Base-by-base conservation (phyloP, 2,329 filamentous ascomycete genomes). In the Ophiosphaerella herpotricha region DNA sequence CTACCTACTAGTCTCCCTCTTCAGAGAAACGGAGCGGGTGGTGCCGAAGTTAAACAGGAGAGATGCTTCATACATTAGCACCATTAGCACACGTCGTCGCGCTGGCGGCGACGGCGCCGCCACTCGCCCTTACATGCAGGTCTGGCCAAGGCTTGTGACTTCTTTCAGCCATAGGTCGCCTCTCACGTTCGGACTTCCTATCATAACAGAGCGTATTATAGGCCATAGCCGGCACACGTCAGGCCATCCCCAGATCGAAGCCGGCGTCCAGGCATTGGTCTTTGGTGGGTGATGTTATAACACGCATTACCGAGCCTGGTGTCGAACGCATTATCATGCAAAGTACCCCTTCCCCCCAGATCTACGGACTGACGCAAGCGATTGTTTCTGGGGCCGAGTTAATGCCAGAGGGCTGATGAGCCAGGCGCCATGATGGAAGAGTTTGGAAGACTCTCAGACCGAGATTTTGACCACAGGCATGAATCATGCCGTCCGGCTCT, bases 251-350 rank as follows among this genome's bases (percentile, higher is more conserved):
- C 53, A 55, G 50, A 55, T 54, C 52, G 43, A 49, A 37, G 58
- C 52, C 59, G 54, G 61, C 54, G 51, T 53, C 54, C 50, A 57
- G 45, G 53, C 45, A 45, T 43, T 46, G 46, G 41, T 36, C 47
- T 55, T 57, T 63, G 67, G 59, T 59, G 60, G 54, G 64, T 54
- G 57, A 57, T 39, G 48, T 59, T 58, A 62, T 58, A 63, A 53
- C 36, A 57, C 61, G 64, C 62, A 64, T 70, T 67, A 61, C 58
- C 62, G 57, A 64, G 57, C 56, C 41, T 38, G 52, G 60, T 61
- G 57, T 59, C 48, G 52, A 51, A 47, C 36, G 45, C 55, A 61
- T 59, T 60, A 61, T 66, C 49, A 66, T 69, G 64, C 61, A 57
- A 44, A 50, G 36, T 21, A 21, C 46, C 39, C 9, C 49, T 62